Conservation (phyloP, 495 filamentous ascomycete species). For the Daldinia childiae region DNA sequence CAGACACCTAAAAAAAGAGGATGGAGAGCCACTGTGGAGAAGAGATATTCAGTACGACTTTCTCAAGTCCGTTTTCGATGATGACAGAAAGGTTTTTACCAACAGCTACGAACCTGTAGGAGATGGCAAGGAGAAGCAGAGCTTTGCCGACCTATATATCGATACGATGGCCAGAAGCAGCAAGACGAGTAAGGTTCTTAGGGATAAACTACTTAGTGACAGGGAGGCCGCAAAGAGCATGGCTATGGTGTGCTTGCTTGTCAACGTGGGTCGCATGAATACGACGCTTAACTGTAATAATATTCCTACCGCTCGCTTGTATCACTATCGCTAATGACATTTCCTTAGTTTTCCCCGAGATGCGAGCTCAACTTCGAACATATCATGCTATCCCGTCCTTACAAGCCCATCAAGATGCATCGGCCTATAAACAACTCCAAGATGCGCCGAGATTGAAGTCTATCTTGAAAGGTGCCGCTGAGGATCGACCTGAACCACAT, state of each 20-base stretch:
- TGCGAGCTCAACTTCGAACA: conserved; percentile 96
- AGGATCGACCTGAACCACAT: conserved; percentile 87
- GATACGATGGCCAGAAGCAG: conserved; percentile 98
- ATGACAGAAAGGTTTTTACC: conserved; percentile 85
- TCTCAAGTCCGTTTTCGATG: conserved; percentile 87
- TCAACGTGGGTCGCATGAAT: conserved; percentile 98
- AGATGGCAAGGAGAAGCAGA: conserved; percentile 74
- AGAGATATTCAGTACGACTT: conserved; percentile 99
- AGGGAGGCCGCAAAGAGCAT: conserved; percentile 92
- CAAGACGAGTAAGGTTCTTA: conserved; percentile 98
- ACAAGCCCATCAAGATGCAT: conserved; percentile 92
- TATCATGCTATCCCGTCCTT: conserved; percentile 98
- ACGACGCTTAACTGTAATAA: conserved; percentile 91
- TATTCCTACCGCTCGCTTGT: conserved; percentile 36
- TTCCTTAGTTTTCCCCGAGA: conserved; percentile 91
- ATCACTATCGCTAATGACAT: conserved; percentile 44
- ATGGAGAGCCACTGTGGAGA: conserved; percentile 95
- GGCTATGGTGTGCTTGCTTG: conserved; percentile 98
- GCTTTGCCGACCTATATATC: conserved; percentile 96
- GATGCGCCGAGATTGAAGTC: conserved; percentile 96
- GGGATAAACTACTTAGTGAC: conserved; percentile 95
- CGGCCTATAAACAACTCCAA: conserved; percentile 97
- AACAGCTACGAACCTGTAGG: conserved; percentile 72
- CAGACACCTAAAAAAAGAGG: conserved; percentile 94
- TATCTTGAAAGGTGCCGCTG: conserved; percentile 95